Evolutionary conservation across 139 green algal species (phyloP).

Genomic region (Yamagishiella unicocca): DNA sequence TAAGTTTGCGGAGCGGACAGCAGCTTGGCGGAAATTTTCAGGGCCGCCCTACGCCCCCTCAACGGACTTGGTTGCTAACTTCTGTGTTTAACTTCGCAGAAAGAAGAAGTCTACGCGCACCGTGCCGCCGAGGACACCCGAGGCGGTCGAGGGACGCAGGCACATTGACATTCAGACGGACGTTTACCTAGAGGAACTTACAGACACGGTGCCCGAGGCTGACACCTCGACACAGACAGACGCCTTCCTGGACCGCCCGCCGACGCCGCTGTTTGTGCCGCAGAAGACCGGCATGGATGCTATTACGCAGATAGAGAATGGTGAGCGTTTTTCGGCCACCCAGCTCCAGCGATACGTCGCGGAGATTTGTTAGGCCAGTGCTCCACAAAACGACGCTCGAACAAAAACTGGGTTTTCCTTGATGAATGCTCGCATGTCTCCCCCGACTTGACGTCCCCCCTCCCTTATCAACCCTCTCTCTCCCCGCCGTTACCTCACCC

Average conservation of each 20-base stretch:
- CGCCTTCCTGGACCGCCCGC: conserved; percentile 84
- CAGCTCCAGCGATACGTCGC: not conserved
- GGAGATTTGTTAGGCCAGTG: not conserved
- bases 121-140: conserved; percentile 69
- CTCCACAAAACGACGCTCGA: not conserved
- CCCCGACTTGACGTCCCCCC: too few relatives aligned
- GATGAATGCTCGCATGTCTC: too few relatives aligned
- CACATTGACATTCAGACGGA: conserved; percentile 93
- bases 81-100: conserved; percentile 17
- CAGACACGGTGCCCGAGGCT: conserved; percentile 81
- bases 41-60: not conserved
- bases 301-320: conserved; percentile 85
- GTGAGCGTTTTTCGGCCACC: conserved; percentile 41
- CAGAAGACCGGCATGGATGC: conserved; percentile 85
- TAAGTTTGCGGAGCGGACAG: conserved; percentile 37
- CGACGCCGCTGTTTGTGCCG: conserved; percentile 86
- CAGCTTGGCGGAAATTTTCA: not conserved
- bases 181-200: conserved; percentile 88
- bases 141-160: conserved; percentile 81
- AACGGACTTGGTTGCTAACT: not conserved
- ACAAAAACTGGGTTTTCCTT: too few relatives aligned
- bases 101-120: conserved; percentile 52
- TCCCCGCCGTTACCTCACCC: not conserved
- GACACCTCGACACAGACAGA: conserved; percentile 88
- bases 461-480: not conserved